Base-by-base conservation (phyloP, 371 early-diverging fungal species). In the Paramicrosporidium saccamoebae region DNA sequence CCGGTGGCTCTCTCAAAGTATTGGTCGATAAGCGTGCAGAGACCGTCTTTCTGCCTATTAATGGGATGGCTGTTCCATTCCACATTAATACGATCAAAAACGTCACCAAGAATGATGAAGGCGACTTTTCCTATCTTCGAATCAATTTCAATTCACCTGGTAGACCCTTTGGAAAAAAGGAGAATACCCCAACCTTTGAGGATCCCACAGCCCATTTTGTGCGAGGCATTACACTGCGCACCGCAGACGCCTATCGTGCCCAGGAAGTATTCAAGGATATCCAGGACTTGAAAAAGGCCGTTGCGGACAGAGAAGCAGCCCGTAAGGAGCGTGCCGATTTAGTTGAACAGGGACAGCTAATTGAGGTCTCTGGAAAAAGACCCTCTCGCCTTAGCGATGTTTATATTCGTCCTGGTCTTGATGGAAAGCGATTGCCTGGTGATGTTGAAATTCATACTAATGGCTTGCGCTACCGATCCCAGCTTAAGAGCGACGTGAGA, bases 41-140 rank as follows among this genome's bases (percentile, higher is more conserved):
- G 23, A 50, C 84, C 5, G 53, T 98, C 24, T 58, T 95, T 21
- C 45, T 97, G 13, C 99, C 99, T 2, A 69, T 98, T 17, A 78
- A 79, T 34, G 90, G 90, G 15, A 62, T 71, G 40, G 68, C 90
- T 0, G 94, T 97, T 2, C 99, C 99, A 10, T 94, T 98, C 60
- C 96, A 98, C 46, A 73, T 97, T 23, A 68, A 75, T 7, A 75
- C 78, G 0, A 43, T 98, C 15, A 96, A 96, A 35, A 94, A 75
- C 38, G 68, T 71, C 3, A 69, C 71, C 42, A 81, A 94, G 42
- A 66, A 58, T 20, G 92, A 90, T 25, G 95, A 95, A 50, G 78
- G 78, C 17, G 82, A 84, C 13, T 66, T 52, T 30, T 59, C 66
- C n/a, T 69, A 74, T 41, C 50, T 98, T 5, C 78, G 97, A 33